Conservation (phyloP, 257 asterid species). For the Solanum paucissectum region DNA sequence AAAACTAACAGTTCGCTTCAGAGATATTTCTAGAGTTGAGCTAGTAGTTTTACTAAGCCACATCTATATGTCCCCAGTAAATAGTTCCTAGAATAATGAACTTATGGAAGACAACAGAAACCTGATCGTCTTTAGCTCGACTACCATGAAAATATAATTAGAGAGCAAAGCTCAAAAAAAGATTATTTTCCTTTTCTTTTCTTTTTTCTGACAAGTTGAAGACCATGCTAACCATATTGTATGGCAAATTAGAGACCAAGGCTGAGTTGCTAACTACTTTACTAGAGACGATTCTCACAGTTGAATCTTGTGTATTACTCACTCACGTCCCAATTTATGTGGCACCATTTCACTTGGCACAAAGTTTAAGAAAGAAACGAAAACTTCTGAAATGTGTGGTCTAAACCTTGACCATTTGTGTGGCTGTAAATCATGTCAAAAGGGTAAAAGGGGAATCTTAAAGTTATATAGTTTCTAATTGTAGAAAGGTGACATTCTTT, state of each 20-base stretch:
- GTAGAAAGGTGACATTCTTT: not conserved
- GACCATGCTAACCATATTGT: not conserved
- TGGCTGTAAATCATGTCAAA: not conserved
- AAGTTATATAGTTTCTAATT: not conserved
- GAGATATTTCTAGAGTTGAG: not conserved
- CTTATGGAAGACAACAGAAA: not conserved
- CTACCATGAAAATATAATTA: not conserved
- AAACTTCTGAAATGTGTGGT: not conserved
- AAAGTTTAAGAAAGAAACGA: not conserved
- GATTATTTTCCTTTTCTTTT: not conserved
- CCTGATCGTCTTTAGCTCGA: not conserved
- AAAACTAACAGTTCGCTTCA: not conserved
- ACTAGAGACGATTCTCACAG: not conserved
- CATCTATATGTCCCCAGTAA: not conserved
- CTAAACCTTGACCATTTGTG: not conserved
- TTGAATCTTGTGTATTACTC: not conserved
- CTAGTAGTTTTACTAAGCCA: not conserved
- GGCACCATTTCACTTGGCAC: not conserved
- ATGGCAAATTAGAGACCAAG: not conserved
- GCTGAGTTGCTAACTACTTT: not conserved
- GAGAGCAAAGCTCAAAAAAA: not conserved
- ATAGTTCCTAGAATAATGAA: not conserved
- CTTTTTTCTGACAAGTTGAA: not conserved
- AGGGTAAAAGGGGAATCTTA: not conserved
- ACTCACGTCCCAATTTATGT: not conserved